Evolutionary conservation across 306 rosid species (phyloP).

Genomic region (Fragaria vesca): DNA sequence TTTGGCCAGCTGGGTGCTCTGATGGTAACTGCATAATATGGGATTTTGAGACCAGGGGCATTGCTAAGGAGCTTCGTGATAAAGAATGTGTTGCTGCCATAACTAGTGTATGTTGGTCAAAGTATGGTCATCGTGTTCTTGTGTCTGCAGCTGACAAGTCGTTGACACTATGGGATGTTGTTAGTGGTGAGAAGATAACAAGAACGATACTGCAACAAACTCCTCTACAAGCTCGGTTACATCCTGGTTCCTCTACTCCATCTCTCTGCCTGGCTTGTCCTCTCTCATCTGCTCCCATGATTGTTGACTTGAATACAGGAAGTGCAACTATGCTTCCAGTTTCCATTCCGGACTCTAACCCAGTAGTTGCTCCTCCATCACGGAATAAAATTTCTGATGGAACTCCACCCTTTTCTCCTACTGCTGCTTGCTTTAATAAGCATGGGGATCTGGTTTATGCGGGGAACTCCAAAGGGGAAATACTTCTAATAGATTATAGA

Average conservation of each 20-base stretch:
- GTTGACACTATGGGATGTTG: conserved; percentile 75
- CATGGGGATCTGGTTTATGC: conserved; percentile 75
- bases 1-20: conserved; percentile 83
- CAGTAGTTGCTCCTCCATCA: conserved; percentile 48
- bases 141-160: conserved; percentile 93
- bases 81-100: conserved; percentile 67
- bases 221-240: conserved; percentile 83
- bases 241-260: conserved; percentile 87
- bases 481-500: conserved; percentile 67
- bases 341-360: conserved; percentile 53
- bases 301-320: conserved; percentile 81
- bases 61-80: conserved; percentile 83
- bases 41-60: conserved; percentile 96
- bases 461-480: conserved; percentile 98
- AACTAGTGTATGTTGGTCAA: conserved; percentile 74
- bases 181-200: conserved; percentile 64
- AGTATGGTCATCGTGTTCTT: conserved; percentile 66
- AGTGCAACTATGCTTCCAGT: conserved; percentile 64
- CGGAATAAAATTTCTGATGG: conserved; percentile 79
- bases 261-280: conserved; percentile 92
- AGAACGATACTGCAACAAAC: conserved; percentile 66
- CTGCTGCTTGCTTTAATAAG: conserved; percentile 94
- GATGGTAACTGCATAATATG: conserved; percentile 92
- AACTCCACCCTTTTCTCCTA: conserved; percentile 68
- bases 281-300: conserved; percentile 87